Evolutionary conservation across 2,329 filamentous ascomycete species (phyloP).

Genomic region (Monosporascus sp.): DNA sequence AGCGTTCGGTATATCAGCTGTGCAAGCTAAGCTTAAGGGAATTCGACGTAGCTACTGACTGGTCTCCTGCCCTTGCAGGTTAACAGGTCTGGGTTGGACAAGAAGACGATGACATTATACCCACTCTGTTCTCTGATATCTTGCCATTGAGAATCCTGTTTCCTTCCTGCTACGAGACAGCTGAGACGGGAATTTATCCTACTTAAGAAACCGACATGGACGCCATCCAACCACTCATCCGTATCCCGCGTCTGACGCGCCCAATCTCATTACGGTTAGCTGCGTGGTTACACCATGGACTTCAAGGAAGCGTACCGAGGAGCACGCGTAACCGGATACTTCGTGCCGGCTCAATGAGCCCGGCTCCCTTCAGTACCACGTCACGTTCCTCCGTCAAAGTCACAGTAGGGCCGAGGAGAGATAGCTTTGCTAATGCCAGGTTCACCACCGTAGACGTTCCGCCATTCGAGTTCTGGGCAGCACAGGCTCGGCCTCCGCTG

Average conservation of each 20-base stretch:
- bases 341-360: neutral
- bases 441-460: constrained; percentile 26
- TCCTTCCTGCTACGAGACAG: no score
- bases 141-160: no score
- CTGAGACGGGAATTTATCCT: no score
- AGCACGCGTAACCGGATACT: neutral
- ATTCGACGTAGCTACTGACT: no score
- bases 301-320: neutral
- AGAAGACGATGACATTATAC: no score
- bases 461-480: constrained; percentile 19
- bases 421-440: constrained; percentile 10
- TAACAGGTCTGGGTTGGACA: no score
- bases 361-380: neutral
- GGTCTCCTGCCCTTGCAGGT: no score
- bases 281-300: neutral
- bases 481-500: constrained; percentile 2
- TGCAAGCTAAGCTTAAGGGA: no score
- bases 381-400: neutral
- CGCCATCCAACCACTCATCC: constrained; percentile 3
- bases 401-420: neutral
- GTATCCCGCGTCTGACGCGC: constrained; percentile 6
- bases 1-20: no score
- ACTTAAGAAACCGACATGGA: constrained; percentile 1
- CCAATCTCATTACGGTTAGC: neutral
- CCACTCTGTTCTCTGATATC: no score